Conservation (phyloP, 495 filamentous ascomycete species). For the Neurospora sp. region DNA sequence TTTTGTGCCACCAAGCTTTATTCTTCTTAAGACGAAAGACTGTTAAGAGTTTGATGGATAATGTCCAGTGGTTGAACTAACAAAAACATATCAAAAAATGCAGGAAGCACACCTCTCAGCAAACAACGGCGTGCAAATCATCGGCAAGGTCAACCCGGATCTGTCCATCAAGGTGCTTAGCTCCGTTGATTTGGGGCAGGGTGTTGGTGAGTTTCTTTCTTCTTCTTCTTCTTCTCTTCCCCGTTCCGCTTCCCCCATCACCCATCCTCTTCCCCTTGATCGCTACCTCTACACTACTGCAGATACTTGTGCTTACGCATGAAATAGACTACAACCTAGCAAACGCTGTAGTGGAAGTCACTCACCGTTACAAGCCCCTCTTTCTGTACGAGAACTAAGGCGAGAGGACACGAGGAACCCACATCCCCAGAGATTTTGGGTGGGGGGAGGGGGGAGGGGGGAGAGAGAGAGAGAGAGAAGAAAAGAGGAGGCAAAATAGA, state of each 20-base stretch:
- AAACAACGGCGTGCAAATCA: conserved; percentile 74
- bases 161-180: conserved; percentile 65
- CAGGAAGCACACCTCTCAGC: conserved; percentile 70
- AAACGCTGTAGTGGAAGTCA: conserved; percentile 78
- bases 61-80: background rate
- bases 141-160: conserved; percentile 83
- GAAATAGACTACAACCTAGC: conserved; percentile 64
- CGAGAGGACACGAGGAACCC: conserved; percentile 10
- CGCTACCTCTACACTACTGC: conserved; percentile 7
- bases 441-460: too few species aligned
- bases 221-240: background rate
- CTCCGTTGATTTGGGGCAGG: conserved; percentile 66
- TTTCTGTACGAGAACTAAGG: conserved; percentile 27
- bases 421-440: background rate
- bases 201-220: conserved; percentile 45
- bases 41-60: background rate
- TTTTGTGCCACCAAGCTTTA: background rate
- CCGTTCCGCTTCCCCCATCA: background rate
- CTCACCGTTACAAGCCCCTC: conserved; percentile 71
- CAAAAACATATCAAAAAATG: background rate
- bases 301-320: background rate
- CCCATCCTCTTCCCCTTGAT: background rate
- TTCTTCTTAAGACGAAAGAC: too few species aligned
- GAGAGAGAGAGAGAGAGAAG: too few species aligned
- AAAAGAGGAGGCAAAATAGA: background rate